These are phyloP conservation scores for Colletotrichum filicis DNA, from an alignment of 2,329 filamentous ascomycete species.

Conservation along the genomic window DNA sequence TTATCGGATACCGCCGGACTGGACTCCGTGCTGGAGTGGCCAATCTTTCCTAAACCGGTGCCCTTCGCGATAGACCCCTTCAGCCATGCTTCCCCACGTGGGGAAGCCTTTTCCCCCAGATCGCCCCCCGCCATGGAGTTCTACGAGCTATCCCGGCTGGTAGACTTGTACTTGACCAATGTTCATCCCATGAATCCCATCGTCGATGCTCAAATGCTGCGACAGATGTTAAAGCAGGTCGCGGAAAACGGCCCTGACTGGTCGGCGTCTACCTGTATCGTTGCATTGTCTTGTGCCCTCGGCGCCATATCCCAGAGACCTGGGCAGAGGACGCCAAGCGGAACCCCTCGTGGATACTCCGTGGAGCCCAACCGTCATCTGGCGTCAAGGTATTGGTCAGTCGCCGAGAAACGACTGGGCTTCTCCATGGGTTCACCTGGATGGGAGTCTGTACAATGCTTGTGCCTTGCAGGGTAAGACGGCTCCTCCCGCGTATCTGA, in stretches of 20 bases:
- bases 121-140: constrained; percentile 31
- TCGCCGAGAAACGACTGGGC: constrained; percentile 33
- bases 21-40: constrained; percentile 34
- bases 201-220: constrained; percentile 15
- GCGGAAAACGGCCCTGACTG: constrained; percentile 36
- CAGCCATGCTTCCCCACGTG: constrained; percentile 19
- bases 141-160: constrained; percentile 26
- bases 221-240: constrained; percentile 31
- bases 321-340: constrained; percentile 25
- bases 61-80: constrained; percentile 27
- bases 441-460: constrained; percentile 32
- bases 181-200: constrained; percentile 33
- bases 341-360: constrained; percentile 27
- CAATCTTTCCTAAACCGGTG: constrained; percentile 32
- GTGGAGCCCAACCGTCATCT: constrained; percentile 31
- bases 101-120: constrained; percentile 18
- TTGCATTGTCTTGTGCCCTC: constrained; percentile 30
- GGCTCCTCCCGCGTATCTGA: not conserved
- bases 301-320: constrained; percentile 33
- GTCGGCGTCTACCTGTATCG: constrained; percentile 33
- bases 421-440: constrained; percentile 32
- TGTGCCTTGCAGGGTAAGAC: constrained; percentile 32
- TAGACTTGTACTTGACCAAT: constrained; percentile 24
- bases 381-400: constrained; percentile 29
- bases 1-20: constrained; percentile 27